Evolutionary conservation across 352 stramenopile genomes (phyloP).

Genomic region (Pythium rishiriense): DNA sequence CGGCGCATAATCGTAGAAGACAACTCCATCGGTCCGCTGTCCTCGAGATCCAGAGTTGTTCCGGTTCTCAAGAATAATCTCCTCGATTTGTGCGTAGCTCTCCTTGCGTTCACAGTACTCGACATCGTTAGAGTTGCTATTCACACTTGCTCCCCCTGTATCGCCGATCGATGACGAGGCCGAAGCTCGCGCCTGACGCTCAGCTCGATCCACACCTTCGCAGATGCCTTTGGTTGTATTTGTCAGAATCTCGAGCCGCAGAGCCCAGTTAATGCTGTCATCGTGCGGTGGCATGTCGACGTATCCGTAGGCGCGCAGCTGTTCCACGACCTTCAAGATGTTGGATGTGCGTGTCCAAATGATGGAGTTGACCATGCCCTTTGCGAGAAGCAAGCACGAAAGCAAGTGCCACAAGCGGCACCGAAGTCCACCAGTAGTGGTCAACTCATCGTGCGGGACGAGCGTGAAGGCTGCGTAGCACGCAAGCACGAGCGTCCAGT

Average conservation of each 20-base stretch:
- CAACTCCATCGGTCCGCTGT: constrained; percentile 49
- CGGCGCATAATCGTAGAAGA: constrained; percentile 82
- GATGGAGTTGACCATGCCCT: constrained; percentile 78
- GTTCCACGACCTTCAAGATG: constrained; percentile 72
- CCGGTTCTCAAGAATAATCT: constrained; percentile 69
- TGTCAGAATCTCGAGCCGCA: constrained; percentile 84
- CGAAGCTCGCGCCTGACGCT: constrained; percentile 52
- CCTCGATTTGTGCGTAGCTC: constrained; percentile 75
- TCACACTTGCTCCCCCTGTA: constrained; percentile 12
- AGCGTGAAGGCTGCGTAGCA: constrained; percentile 73
- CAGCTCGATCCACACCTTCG: constrained; percentile 62
- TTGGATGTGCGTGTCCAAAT: constrained; percentile 87
- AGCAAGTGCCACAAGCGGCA: constrained; percentile 77
- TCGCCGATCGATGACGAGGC: constrained; percentile 32
- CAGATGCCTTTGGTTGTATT: constrained; percentile 88
- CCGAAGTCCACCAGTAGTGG: constrained; percentile 34
- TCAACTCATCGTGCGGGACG: constrained; percentile 34
- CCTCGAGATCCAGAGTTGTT: constrained; percentile 45
- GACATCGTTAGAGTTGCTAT: constrained; percentile 19
- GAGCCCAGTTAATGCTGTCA: constrained; percentile 86
- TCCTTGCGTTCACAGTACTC: constrained; percentile 68
- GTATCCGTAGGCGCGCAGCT: constrained; percentile 58
- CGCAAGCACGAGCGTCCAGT: constrained; percentile 76
- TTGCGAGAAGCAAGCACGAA: constrained; percentile 66
- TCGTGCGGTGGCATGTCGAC: constrained; percentile 64